phyloP scores from a whole-genome alignment of 1,284 basidiomycete species.

The Fomitopsis pinicola region DNA sequence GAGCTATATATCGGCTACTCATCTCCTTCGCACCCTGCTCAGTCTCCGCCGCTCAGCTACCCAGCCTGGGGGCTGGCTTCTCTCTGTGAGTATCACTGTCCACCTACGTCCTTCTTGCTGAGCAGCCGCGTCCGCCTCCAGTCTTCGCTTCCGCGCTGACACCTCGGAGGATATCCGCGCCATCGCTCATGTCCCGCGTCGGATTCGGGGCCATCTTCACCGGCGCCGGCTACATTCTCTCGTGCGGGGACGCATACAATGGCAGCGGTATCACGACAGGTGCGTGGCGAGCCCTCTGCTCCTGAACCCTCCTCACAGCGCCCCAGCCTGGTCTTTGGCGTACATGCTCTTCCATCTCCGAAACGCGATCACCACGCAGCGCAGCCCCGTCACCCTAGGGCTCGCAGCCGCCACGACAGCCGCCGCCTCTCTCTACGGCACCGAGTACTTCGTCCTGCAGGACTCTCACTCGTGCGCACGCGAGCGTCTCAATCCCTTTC shows the following conservation, averaged over 20 bases:
- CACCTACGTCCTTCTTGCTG: neutral
- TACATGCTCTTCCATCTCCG: constrained; percentile 40
- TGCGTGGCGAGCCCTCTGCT: constrained; percentile 9
- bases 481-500: too few relatives aligned
- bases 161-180: constrained; percentile 29
- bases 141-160: constrained; percentile 34
- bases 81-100: constrained; percentile 12
- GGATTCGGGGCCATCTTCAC: constrained; percentile 43
- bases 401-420: constrained; percentile 31
- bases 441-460: constrained; percentile 34
- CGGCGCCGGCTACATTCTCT: constrained; percentile 40
- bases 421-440: constrained; percentile 37
- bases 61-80: constrained; percentile 16
- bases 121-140: constrained; percentile 9
- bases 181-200: constrained; percentile 37
- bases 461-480: neutral
- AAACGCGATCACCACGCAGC: constrained; percentile 29
- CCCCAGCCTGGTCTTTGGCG: constrained; percentile 41
- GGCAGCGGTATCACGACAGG: constrained; percentile 44
- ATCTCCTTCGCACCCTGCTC: neutral
- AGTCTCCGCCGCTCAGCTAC: neutral
- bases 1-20: neutral
- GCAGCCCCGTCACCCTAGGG: constrained; percentile 30
- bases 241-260: constrained; percentile 37
- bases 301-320: neutral